Evolutionary conservation across 2,329 filamentous ascomycete genomes (phyloP), one percentile per base, ranked within the genome.

Genomic region (Colletotrichum filicis): DNA sequence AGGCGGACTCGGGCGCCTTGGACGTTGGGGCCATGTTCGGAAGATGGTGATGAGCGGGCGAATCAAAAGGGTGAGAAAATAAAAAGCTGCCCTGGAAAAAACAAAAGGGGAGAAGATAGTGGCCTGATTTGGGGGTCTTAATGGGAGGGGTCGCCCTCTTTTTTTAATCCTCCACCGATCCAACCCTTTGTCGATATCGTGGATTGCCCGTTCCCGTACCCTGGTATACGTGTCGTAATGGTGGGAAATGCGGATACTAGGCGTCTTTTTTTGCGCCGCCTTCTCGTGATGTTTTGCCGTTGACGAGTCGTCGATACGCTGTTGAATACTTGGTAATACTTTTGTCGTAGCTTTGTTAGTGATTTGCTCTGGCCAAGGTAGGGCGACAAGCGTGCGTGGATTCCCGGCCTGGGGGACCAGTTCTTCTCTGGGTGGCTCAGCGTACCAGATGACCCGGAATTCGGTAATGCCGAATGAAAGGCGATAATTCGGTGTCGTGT

Each of bases 21-120:
- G 62, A 66, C 37, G 71, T 58, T 71, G 71, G 73, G 66, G 71
- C 66, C 73, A 74, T 74, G 30, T 69, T 70, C 72, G 60, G 64
- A 49, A 49, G 55, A 71, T 60, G 66, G 56, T 67, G 66, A 71
- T 55, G 49, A 49, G 66, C 60, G 59, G 56, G 37, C 61, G 71
- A 71, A 66, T 70, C 60, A 67, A 73, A 42, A 37, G 46, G 55
- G 60, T 57, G 56, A 37, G 57, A 32, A 28, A 35, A 30, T 28
- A 42, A 61, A 63, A 63, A 57, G 35, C 28, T 57, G 35, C 52
- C 35, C 42, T 46, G 22, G 16, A 66, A 63, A 63, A 63, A 57
- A 49, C 26, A 49, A 68, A 61, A 49, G 30, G 68, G 66, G 42
- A 66, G 71, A 66, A 62, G 71, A 66, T 42, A 32, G 56, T 73